A percentile compares a stretch with the other conserved stretches of the same genome.
Evolutionary conservation across 768 basidiomycete genomes (phyloP).

Genomic region (Kwoniella sp.): DNA sequence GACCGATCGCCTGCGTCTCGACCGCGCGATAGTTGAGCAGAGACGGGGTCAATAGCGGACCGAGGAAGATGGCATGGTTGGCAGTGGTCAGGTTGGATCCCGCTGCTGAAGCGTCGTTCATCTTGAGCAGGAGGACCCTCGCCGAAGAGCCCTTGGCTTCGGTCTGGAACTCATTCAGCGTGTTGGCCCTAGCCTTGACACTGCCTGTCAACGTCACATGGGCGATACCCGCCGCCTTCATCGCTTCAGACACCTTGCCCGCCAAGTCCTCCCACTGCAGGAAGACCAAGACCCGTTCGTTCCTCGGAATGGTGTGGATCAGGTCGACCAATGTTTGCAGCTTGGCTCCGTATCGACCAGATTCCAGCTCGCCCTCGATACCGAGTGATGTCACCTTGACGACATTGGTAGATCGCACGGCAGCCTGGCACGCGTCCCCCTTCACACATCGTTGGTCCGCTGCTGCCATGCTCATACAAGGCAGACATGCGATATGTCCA

Average conservation of each 20-base stretch:
- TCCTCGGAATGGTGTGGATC: constrained; percentile 68
- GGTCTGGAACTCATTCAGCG: constrained; percentile 76
- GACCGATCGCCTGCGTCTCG: constrained; percentile 54
- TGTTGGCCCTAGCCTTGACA: constrained; percentile 71
- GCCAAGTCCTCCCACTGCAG: constrained; percentile 94
- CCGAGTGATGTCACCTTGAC: constrained; percentile 44
- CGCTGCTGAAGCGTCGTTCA: constrained; percentile 68
- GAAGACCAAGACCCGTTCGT: constrained; percentile 83
- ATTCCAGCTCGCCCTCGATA: constrained; percentile 40
- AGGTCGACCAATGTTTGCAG: constrained; percentile 62
- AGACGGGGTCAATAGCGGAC: constrained; percentile 77
- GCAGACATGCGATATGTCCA: constrained; percentile 77
- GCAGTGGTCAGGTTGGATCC: constrained; percentile 76
- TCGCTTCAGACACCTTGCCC: constrained; percentile 81
- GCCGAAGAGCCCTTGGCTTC: too few species aligned
- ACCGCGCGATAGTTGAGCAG: constrained; percentile 77
- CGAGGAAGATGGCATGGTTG: constrained; percentile 91
- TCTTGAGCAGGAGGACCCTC: constrained; percentile 77
- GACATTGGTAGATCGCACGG: constrained; percentile 58
- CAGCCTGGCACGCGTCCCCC: constrained; percentile 67
- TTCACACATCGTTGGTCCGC: constrained; percentile 78
- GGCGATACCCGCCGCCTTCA: constrained; percentile 65
- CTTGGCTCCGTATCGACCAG: constrained; percentile 48
- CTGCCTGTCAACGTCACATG: constrained; percentile 78
- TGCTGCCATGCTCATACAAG: constrained; percentile 68